These are phyloP conservation scores for Euphorbia schlechtendalii DNA, from an alignment of 441 rosid genomes.

Conservation along the genomic window DNA sequence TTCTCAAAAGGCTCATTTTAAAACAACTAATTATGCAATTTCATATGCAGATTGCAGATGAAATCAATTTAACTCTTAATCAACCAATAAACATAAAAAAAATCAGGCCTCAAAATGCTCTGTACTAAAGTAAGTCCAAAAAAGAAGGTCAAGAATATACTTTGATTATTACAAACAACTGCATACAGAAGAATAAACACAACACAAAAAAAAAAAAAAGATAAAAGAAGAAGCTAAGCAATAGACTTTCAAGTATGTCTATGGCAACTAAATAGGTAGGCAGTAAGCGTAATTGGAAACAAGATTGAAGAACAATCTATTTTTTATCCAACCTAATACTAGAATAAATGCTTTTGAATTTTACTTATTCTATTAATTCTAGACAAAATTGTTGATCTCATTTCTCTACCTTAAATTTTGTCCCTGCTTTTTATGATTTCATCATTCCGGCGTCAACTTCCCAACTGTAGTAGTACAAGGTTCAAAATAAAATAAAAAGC, in stretches of 20 bases:
- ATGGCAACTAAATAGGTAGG: constrained; percentile 10
- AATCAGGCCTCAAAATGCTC: too few species aligned
- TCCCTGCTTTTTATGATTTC: constrained; percentile 20
- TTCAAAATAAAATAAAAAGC: too few species aligned
- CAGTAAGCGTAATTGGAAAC: constrained; percentile 13
- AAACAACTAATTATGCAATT: too few species aligned
- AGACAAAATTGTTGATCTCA: constrained; percentile 21
- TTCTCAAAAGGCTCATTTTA: too few species aligned
- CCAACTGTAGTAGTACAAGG: too few species aligned
- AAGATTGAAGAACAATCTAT: constrained; percentile 28
- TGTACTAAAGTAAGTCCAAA: too few species aligned
- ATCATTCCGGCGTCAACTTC: constrained; percentile 28
- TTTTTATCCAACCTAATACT: constrained; percentile 13
- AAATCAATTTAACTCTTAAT: too few species aligned
- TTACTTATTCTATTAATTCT: constrained; percentile 1
- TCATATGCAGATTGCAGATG: too few species aligned
- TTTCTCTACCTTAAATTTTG: constrained; percentile 17
- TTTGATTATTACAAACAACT: background rate
- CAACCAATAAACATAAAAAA: too few species aligned
- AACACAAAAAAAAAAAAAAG: background rate
- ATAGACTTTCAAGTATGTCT: constrained; percentile 10
- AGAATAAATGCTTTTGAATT: constrained; percentile 21
- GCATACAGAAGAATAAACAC: background rate
- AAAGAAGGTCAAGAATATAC: constrained; percentile 23
- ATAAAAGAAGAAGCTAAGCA: background rate